Evolutionary conservation across 2,329 filamentous ascomycete species (phyloP), one percentile per base, ranked within the genome.

Genomic region (Aureobasidium sp.): DNA sequence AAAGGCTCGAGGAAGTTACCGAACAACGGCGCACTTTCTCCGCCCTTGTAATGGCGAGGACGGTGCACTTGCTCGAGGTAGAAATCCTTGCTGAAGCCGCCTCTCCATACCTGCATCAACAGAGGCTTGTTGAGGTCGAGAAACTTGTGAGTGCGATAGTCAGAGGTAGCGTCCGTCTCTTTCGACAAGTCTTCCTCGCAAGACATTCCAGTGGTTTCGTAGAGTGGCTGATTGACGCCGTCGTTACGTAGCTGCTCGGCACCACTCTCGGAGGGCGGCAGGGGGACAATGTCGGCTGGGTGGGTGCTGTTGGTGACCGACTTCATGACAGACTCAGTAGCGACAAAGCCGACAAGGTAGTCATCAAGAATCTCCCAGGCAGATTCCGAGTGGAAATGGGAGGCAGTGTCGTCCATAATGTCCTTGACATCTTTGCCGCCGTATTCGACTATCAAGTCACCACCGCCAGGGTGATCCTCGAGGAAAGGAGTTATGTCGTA

Each of bases 1-100:
- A 99, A 78, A n/a, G 94, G 94, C 77, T 99, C 94, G n/a, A 99
- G 80, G 74, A 99, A 96, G 77, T 99, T 97, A 64, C 94, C 94
- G 76, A 99, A 99, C 27, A 99, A 78, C 23, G 94, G 94, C 41
- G 94, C 94, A 7, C 91, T 97, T 65, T 86, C 86, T 63, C 94
- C 94, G 67, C 93, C 93, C 73, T 87, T 95, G 82, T 97, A 99
- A 75, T 99, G 93, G 63, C 94, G 87, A 20, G 94, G 94, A 48
- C 94, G 87, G 74, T 99, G 94, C 58, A 99, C 90, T 75, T 99
- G 94, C 68, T 97, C 87, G 27, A 99, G 83, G 72, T 99, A 99
- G 73, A 99, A 99, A n/a, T 90, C 85, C 75, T 97, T 99, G 73
- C 79, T 85, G 78, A 97, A 99, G 34, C 88, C 89, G 51, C 92